Conservation (phyloP, 805 yeast species). For the Brettanomyces naardenensis region DNA sequence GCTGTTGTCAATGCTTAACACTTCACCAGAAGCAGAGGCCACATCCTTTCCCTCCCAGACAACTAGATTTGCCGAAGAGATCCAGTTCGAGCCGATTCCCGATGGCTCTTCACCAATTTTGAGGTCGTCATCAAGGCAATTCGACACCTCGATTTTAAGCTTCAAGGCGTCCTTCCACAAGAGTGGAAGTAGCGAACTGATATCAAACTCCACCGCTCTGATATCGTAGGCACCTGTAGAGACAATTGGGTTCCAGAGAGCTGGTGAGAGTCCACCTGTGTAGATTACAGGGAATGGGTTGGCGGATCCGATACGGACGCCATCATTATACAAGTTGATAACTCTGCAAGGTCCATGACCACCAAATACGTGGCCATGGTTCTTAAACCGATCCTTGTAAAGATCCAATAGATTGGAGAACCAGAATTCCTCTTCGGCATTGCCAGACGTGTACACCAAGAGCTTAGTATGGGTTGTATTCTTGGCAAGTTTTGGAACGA, state of each 20-base stretch:
- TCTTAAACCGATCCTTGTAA: slow-evolving; percentile 31
- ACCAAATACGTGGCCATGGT: slow-evolving; percentile 31
- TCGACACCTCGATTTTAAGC: slow-evolving; percentile 43
- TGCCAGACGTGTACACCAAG: slow-evolving; percentile 63
- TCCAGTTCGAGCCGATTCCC: slow-evolving; percentile 50
- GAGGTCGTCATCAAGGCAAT: slow-evolving; percentile 37
- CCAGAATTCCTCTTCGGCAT: slow-evolving; percentile 81
- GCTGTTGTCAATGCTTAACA: slow-evolving; percentile 22
- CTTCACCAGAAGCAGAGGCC: slow-evolving; percentile 30
- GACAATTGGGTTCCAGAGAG: slow-evolving; percentile 76
- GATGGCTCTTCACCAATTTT: slow-evolving; percentile 19
- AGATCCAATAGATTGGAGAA: slow-evolving; percentile 52
- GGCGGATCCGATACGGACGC: slow-evolving; percentile 47
- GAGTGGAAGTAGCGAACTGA: slow-evolving; percentile 63
- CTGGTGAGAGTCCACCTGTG: slow-evolving; percentile 78
- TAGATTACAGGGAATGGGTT: slow-evolving; percentile 68
- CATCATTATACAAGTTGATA: slow-evolving; percentile 55
- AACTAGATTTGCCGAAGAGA: slow-evolving; percentile 46
- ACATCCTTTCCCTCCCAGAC: slow-evolving; percentile 44
- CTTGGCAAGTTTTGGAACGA: slow-evolving; percentile 37
- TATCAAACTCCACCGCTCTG: slow-evolving; percentile 59
- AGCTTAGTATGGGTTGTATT: slow-evolving; percentile 56
- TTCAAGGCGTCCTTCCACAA: slow-evolving; percentile 42
- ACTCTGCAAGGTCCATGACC: slow-evolving; percentile 72
- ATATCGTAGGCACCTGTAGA: slow-evolving; percentile 68